Base-by-base conservation (phyloP, 371 early-diverging fungal species). In the Rhizopus sp. region DNA sequence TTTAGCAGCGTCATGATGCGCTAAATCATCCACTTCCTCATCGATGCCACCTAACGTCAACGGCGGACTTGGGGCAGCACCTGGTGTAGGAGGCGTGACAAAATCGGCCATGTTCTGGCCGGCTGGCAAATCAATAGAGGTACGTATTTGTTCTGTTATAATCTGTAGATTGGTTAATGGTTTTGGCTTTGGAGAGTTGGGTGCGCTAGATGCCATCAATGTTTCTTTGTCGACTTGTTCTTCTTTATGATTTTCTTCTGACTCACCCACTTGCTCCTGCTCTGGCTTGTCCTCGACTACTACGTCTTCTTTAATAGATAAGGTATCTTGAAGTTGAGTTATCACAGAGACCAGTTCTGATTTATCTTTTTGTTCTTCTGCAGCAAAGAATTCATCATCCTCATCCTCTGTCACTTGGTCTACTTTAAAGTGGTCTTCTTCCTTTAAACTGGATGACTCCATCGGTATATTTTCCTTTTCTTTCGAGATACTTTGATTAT, bases 91-190 rank as follows among this genome's bases (percentile, higher is more conserved):
- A 42, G 73, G 75, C 7, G 69, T 70, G 4, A 78, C 63, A 42
- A 59, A 78, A 37, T 78, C 78, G 7, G 78, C 78, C 78, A 75
- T 78, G 39, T 78, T 78, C 38, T 66, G 61, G 38, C 62, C 71
- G 13, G 66, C 61, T 30, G 77, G 77, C 0, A 72, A 56, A 44
- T 68, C 66, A 45, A 69, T 57, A 1, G 53, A 45, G 15, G 41
- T 60, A 38, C 60, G 60, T 7, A 60, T 42, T 31, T 51, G 37
- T 30, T 72, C 66, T 23, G 55, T 53, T 29, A 48, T 53, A 10
- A 60, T 48, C 17, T 50, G 34, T 9, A 58, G 16, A 32, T 54
- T 49, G 15, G 55, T 47, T 10, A 56, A 40, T 12, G 23, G 53
- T n/a, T 45, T 57, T 31, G 67, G 64, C 13, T 37, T 37, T 13